A percentile compares a stretch with the other conserved stretches of the same genome.
phyloP scores from a whole-genome alignment of 2,329 filamentous ascomycete genomes.

The Allantophomopsis lycopodina region DNA sequence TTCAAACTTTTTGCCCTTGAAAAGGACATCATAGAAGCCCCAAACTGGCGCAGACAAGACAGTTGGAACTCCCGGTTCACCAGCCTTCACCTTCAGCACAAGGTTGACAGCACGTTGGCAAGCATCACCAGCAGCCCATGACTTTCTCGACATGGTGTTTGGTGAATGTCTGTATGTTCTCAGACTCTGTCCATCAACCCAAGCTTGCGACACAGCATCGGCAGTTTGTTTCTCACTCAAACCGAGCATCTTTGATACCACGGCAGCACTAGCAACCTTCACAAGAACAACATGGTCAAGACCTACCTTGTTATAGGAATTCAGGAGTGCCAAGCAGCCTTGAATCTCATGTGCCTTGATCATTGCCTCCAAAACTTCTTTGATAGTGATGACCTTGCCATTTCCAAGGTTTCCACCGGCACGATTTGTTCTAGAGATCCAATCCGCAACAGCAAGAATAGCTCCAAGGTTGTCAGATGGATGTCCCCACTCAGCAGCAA shows the following conservation, averaged over 20 bases:
- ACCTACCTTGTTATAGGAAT: conserved; percentile 98
- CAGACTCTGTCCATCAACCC: conserved; percentile 91
- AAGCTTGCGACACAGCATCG: conserved; percentile 91
- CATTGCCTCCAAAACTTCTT: conserved; percentile 90
- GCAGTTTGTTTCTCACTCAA: conserved; percentile 82
- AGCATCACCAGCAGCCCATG: conserved; percentile 95
- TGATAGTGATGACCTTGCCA: conserved; percentile 77
- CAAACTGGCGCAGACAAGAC: conserved; percentile 86
- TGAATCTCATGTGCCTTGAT: conserved; percentile 99
- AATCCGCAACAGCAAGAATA: conserved; percentile 93
- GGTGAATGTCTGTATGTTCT: conserved; percentile 95
- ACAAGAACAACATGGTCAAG: conserved; percentile 96
- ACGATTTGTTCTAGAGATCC: conserved; percentile 84
- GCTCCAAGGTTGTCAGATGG: conserved; percentile 96
- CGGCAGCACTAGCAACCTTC: conserved; percentile 91
- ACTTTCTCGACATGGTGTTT: conserved; percentile 99
- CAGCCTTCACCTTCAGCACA: conserved; percentile 79
- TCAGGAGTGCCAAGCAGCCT: conserved; percentile 89
- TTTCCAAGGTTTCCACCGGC: conserved; percentile 66
- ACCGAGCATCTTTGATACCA: conserved; percentile 90
- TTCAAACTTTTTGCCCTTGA: conserved; percentile 89
- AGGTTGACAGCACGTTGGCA: conserved; percentile 93
- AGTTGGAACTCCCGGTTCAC: conserved; percentile 81
- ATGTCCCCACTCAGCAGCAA: conserved; percentile 97
- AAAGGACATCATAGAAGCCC: conserved; percentile 98